Base-by-base conservation (phyloP, 2,329 filamentous ascomycete species). In the Exophiala bonariae region DNA sequence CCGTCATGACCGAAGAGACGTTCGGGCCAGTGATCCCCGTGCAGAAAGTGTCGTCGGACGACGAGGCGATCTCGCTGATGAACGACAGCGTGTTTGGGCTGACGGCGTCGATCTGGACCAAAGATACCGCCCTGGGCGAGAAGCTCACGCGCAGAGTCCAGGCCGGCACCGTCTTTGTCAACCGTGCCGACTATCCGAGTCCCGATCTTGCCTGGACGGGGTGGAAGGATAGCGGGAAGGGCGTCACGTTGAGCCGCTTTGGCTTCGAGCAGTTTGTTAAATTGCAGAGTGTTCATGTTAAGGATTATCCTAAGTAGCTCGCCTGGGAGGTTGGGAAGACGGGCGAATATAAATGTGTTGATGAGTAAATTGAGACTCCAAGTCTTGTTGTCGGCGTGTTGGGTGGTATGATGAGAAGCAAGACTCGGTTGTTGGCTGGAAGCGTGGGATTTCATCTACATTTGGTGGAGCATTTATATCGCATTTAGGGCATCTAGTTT, bases 91-190 rank as follows among this genome's bases (percentile, higher is more conserved):
- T 95, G 56, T 95, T 95, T 64, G 92, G 92, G 4, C 77, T 97
- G 52, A 96, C 92, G 3, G 92, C 91, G n/a, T 95, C 89, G 62
- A 90, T 97, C 61, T 97, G 92, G 92, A 96, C 90, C 48, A 95
- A 93, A 68, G 89, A 97, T 63, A 81, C 83, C 2, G 76, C 74
- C 36, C 84, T 78, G 63, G 92, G 86, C 13, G 83, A 90, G 59
- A 79, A 87, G 64, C 76, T 97, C 42, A 82, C 86, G 31, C 85
- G 93, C 45, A 77, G 84, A 41, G 82, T 97, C 38, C 91, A 96
- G 66, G 91, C 92, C 36, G 92, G 92, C 33, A 97, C 92, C 2
- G 91, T 96, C 39, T 97, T 96, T 71, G 88, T 97, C 61, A 97
- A 97, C 68, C 82, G 92, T 61, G 90, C 88, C 63, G 92, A 97